Conservation (phyloP, 371 early-diverging fungal genomes). For the Funneliformis caledonium region DNA sequence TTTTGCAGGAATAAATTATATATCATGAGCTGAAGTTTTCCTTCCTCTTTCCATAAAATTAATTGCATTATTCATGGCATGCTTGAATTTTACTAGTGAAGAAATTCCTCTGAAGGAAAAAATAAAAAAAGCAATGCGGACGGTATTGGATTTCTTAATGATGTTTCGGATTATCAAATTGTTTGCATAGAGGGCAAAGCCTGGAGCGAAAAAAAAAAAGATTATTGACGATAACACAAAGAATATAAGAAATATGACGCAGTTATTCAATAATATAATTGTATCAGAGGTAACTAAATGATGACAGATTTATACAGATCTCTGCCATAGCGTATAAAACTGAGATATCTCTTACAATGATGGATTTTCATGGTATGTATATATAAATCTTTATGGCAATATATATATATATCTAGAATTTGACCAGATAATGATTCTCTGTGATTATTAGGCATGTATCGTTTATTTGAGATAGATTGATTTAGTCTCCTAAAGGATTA, state of each 20-base stretch:
- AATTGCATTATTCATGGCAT: slow-evolving; percentile 16
- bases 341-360: slow-evolving; percentile 19
- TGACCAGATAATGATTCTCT: neutral
- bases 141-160: neutral
- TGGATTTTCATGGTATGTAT: slow-evolving; percentile 33
- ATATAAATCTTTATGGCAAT: neutral
- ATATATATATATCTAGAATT: neutral
- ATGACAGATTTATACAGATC: neutral
- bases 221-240: slow-evolving; percentile 9
- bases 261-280: slow-evolving; percentile 28
- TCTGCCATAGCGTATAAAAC: neutral
- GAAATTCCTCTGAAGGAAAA: slow-evolving; percentile 9
- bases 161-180: slow-evolving; percentile 16
- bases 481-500: slow-evolving; percentile 24
- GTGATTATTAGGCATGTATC: slow-evolving; percentile 6
- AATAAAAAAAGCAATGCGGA: slow-evolving; percentile 17
- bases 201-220: neutral
- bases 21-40: neutral
- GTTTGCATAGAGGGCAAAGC: slow-evolving; percentile 21
- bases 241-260: slow-evolving; percentile 23
- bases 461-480: slow-evolving; percentile 21
- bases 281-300: neutral
- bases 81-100: slow-evolving; percentile 4
- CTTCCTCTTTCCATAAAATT: neutral
- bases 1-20: slow-evolving; percentile 20